Evolutionary conservation across 352 stramenopile genomes (phyloP).

Genomic region (Pythium dissotocum): DNA sequence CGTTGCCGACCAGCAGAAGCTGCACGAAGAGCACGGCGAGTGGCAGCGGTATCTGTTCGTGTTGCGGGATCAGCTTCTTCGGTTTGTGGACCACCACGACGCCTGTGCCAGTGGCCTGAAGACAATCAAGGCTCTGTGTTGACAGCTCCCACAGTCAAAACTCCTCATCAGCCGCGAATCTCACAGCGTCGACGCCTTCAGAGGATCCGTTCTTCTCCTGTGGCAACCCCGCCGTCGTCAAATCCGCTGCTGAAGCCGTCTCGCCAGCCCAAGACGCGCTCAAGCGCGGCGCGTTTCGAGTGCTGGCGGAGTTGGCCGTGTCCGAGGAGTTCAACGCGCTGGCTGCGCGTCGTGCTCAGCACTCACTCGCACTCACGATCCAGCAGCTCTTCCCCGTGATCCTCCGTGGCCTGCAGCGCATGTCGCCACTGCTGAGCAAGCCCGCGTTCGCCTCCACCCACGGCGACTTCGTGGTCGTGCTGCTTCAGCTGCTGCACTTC

Average conservation of each 20-base stretch:
- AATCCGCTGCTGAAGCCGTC: no score
- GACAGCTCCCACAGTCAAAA: constrained; percentile 32
- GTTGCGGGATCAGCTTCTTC: constrained; percentile 51
- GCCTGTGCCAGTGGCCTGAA: constrained; percentile 28
- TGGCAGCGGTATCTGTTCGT: constrained; percentile 66
- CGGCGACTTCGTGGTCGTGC: constrained; percentile 41
- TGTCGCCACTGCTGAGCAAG: constrained; percentile 16
- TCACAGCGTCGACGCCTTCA: background rate
- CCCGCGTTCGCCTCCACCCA: constrained; percentile 28
- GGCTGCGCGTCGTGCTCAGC: constrained; percentile 32
- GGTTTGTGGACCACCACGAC: constrained; percentile 34
- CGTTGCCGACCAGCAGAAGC: background rate
- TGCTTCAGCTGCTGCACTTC: constrained; percentile 56
- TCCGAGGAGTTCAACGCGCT: constrained; percentile 51
- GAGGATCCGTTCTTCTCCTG: constrained; percentile 22
- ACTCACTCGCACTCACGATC: constrained; percentile 36
- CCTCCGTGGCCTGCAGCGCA: constrained; percentile 36
- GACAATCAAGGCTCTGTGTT: constrained; percentile 38
- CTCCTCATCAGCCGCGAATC: background rate
- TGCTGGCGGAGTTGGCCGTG: constrained; percentile 54
- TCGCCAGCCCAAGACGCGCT: no score
- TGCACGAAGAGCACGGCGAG: constrained; percentile 42
- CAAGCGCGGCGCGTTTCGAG: constrained; percentile 42
- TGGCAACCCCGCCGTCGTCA: background rate
- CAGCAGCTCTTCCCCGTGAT: constrained; percentile 49